Evolutionary conservation across 306 rosid genomes (phyloP).

Genomic region (Lathyrus sativus): DNA sequence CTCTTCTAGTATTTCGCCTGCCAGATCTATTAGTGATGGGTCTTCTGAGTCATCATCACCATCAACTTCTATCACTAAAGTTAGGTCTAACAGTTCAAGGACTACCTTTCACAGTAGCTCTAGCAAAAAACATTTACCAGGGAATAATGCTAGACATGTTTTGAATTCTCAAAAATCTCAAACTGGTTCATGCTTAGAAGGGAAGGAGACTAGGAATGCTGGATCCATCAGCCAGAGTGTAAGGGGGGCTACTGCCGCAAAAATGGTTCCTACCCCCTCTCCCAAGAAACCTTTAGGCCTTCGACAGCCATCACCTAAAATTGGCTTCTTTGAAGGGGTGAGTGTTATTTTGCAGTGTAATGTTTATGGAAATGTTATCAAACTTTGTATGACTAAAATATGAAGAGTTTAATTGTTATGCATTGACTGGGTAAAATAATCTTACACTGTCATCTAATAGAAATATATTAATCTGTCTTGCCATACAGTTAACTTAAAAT

Average conservation of each 20-base stretch:
- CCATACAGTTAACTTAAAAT: too few species aligned
- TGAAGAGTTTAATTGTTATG: too few species aligned
- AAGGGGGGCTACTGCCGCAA: constrained; percentile 43
- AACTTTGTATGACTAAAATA: not conserved
- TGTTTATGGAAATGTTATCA: constrained; percentile 7
- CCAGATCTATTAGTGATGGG: constrained; percentile 70
- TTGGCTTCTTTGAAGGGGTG: constrained; percentile 96
- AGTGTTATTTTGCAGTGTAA: constrained; percentile 37
- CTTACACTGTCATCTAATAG: too few species aligned
- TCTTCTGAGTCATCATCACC: constrained; percentile 73
- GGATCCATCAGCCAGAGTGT: constrained; percentile 42
- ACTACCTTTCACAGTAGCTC: constrained; percentile 57
- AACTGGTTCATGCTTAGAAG: constrained; percentile 39
- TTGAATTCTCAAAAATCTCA: constrained; percentile 41
- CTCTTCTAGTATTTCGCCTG: constrained; percentile 64
- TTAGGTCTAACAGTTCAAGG: constrained; percentile 57
- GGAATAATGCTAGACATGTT: constrained; percentile 45
- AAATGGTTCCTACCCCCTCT: constrained; percentile 48
- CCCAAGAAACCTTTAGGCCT: constrained; percentile 69
- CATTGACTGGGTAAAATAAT: too few species aligned
- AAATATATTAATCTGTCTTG: too few species aligned
- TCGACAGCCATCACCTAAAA: constrained; percentile 81
- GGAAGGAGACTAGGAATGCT: constrained; percentile 44
- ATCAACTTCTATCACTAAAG: constrained; percentile 57
- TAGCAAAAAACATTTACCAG: constrained; percentile 48